Percentiles rank a stretch among this genome's conserved stretches.
Conservation (phyloP, 345 rosid species). For the Populus simonii region DNA sequence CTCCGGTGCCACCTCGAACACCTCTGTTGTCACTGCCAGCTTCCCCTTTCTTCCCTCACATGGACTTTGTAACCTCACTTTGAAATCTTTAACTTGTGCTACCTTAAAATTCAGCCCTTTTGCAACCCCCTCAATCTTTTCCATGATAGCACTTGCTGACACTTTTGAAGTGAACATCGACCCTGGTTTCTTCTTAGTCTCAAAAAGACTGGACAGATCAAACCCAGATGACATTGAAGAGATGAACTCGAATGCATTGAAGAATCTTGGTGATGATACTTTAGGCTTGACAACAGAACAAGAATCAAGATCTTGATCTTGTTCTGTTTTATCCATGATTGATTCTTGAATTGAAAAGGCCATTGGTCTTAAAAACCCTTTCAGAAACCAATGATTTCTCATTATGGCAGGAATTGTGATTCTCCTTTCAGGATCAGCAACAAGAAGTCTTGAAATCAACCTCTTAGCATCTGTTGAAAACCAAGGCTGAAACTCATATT, state of each 20-base stretch:
- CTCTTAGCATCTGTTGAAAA: neutral
- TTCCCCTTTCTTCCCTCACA: slow-evolving; percentile 30
- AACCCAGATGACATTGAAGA: slow-evolving; percentile 37
- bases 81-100: slow-evolving; percentile 20
- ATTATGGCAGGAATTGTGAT: neutral
- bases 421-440: neutral
- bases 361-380: slow-evolving; percentile 42
- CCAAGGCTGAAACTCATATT: neutral
- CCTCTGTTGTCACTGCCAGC: slow-evolving; percentile 30
- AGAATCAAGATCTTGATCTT: neutral
- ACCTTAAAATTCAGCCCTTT: slow-evolving; percentile 20
- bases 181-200: slow-evolving; percentile 16
- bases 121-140: slow-evolving; percentile 23
- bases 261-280: slow-evolving; percentile 24
- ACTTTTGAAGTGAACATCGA: slow-evolving; percentile 29
- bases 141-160: slow-evolving; percentile 19
- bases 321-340: neutral
- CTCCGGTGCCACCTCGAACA: slow-evolving; percentile 39
- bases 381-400: slow-evolving; percentile 8
- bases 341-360: slow-evolving; percentile 23
- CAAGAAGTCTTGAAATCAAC: neutral
- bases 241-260: slow-evolving; percentile 34
- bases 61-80: slow-evolving; percentile 13
- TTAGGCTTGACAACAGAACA: neutral
- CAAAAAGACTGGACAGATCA: slow-evolving; percentile 26